Evolutionary conservation across 495 filamentous ascomycete genomes (phyloP).

Genomic region (Penicillium maclennaniae): DNA sequence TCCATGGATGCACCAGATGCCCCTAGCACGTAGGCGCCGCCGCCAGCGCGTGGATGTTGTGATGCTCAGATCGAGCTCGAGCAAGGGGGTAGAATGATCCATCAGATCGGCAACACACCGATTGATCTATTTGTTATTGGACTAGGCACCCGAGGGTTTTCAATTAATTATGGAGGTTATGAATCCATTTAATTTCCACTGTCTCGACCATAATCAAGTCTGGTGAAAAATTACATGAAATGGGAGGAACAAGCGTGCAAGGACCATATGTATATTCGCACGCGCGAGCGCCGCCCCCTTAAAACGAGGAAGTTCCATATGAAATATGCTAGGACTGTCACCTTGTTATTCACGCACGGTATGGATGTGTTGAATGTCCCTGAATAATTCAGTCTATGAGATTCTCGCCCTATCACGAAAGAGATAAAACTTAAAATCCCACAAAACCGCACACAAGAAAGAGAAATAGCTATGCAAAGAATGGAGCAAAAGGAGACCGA

Average conservation of each 20-base stretch:
- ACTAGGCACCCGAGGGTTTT: background rate
- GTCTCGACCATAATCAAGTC: background rate
- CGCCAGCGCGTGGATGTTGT: slow-evolving; percentile 8
- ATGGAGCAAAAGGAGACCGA: no score
- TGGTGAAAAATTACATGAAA: background rate
- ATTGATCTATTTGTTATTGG: slow-evolving; percentile 3
- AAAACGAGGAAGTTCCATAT: background rate
- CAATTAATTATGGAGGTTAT: background rate
- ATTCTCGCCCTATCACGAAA: no score
- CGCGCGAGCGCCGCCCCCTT: background rate
- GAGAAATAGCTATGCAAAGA: no score
- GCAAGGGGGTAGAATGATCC: slow-evolving; percentile 23
- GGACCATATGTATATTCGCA: background rate
- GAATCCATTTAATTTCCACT: background rate
- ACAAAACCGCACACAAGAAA: no score
- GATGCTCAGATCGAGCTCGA: slow-evolving; percentile 12
- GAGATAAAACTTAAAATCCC: no score
- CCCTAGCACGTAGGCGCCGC: background rate
- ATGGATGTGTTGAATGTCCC: no score
- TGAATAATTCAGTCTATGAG: no score
- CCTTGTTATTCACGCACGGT: no score
- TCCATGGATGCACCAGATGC: background rate
- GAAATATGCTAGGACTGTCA: background rate
- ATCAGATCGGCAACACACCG: slow-evolving; percentile 9
- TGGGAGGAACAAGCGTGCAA: background rate